These are phyloP conservation scores for Rosa lucieae DNA, from an alignment of 306 rosid genomes.

Conservation along the genomic window DNA sequence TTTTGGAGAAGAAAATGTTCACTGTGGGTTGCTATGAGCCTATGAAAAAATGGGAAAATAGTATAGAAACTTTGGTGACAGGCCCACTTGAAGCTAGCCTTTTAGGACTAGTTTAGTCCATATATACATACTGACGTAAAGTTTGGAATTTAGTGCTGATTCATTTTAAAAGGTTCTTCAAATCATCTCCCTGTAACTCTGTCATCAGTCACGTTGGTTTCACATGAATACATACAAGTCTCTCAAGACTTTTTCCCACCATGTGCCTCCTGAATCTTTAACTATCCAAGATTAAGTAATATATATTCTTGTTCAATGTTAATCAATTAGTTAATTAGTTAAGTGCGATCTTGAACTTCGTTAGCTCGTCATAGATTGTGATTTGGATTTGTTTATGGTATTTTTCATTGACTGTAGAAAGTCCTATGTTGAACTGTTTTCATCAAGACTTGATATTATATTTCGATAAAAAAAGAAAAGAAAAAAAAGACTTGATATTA, in stretches of 20 bases:
- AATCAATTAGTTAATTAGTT: not conserved
- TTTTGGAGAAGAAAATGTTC: not conserved
- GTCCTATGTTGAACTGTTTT: not conserved
- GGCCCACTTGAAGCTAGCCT: not conserved
- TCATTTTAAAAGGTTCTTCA: not conserved
- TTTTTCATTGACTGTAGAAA: not conserved
- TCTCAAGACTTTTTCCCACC: not conserved
- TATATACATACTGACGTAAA: not conserved
- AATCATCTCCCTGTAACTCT: not conserved
- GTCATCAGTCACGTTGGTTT: not conserved
- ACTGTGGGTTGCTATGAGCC: not conserved
- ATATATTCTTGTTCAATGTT: not conserved
- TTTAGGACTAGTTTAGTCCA: not conserved
- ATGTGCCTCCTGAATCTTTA: not conserved
- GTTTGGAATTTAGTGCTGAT: not conserved
- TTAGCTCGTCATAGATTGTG: not conserved
- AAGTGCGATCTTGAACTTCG: not conserved
- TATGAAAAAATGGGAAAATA: not conserved
- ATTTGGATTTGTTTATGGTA: not conserved
- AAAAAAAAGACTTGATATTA: not conserved
- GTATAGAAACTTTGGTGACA: not conserved
- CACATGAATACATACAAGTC: not conserved
- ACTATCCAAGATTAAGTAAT: not conserved
- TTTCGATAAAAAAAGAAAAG: no score
- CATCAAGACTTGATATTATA: not conserved